Conservation (phyloP, 306 rosid genomes). For the Medicago ruthenica region DNA sequence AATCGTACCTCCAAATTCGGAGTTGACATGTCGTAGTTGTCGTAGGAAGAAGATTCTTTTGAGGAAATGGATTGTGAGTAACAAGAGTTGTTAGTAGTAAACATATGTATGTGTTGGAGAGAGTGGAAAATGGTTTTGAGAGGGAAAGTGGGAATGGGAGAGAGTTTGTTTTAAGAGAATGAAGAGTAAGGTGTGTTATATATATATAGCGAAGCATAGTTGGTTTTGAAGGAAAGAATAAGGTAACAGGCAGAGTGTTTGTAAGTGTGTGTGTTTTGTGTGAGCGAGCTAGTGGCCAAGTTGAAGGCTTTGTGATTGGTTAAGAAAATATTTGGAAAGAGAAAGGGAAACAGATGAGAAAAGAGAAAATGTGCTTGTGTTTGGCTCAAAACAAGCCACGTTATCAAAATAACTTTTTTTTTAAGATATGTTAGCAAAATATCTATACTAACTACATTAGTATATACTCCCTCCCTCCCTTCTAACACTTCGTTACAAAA, state of each 20-base stretch:
- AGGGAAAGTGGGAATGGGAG: neutral
- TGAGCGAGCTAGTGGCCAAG: neutral
- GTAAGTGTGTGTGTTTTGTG: neutral
- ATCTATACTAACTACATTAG: too few species aligned
- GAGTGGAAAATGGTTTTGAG: neutral
- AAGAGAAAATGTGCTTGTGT: neutral
- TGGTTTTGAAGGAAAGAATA: neutral
- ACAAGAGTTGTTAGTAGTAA: neutral
- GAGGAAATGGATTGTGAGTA: neutral
- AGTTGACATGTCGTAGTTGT: too few species aligned
- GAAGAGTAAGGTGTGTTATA: neutral
- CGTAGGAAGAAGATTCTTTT: neutral
- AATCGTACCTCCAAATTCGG: neutral
- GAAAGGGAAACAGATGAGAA: neutral
- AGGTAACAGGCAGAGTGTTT: neutral
- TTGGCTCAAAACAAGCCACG: neutral
- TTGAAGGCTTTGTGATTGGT: neutral
- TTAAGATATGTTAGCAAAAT: too few species aligned
- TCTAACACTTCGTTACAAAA: too few species aligned
- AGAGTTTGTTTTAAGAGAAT: neutral
- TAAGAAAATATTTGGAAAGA: neutral
- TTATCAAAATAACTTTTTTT: neutral
- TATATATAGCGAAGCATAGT: neutral
- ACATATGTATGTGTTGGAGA: neutral
- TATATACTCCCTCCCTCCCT: too few species aligned